A percentile compares a stretch with the other conserved stretches of the same genome.
Conservation (phyloP, 805 yeast species). For the Spathaspora hagerdaliae region DNA sequence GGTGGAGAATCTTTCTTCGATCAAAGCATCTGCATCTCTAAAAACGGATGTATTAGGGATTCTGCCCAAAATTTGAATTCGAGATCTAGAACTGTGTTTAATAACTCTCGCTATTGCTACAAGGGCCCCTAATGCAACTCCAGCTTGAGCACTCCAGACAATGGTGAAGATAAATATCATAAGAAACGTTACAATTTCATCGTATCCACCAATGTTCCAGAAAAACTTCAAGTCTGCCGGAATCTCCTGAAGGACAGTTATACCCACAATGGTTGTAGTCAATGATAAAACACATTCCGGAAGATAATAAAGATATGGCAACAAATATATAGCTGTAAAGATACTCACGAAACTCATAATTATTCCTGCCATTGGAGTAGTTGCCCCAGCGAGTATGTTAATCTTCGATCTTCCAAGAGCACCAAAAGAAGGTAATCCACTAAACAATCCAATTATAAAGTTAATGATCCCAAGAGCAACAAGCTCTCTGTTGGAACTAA, state of each 20-base stretch:
- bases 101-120: conserved; percentile 40
- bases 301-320: conserved; percentile 21
- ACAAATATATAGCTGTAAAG: conserved; percentile 19
- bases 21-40: conserved; percentile 66
- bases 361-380: conserved; percentile 36
- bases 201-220: conserved; percentile 26
- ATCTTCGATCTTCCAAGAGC: conserved; percentile 34
- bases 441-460: conserved; percentile 22
- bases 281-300: conserved; percentile 33
- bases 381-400: conserved; percentile 44
- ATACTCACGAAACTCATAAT: conserved; percentile 26
- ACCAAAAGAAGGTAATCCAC: conserved; percentile 34
- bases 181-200: conserved; percentile 22
- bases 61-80: conserved; percentile 80
- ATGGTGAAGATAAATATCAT: conserved; percentile 23
- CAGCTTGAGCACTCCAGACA: conserved; percentile 37
- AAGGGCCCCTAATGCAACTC: conserved; percentile 31
- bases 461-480: conserved; percentile 30
- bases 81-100: conserved; percentile 73
- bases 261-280: conserved; percentile 39
- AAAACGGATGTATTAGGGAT: conserved; percentile 42
- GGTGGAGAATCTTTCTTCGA: conserved; percentile 30
- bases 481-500: conserved; percentile 29
- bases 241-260: conserved; percentile 45
- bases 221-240: conserved; percentile 32